These are phyloP conservation scores for Letharia lupina DNA, from an alignment of 495 filamentous ascomycete species.

Conservation along the genomic window DNA sequence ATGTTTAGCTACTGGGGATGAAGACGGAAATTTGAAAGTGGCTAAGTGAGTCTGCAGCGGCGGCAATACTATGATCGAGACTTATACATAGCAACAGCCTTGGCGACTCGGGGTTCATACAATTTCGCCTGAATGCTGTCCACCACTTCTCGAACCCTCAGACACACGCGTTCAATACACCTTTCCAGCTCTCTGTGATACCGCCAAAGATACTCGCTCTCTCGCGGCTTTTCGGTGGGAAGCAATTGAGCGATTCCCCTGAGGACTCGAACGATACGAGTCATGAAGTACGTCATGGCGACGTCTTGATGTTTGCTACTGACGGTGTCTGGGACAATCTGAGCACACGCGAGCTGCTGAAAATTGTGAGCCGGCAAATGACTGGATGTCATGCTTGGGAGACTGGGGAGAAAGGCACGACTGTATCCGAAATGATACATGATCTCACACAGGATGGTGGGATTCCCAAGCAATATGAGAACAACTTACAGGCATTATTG, in stretches of 20 bases:
- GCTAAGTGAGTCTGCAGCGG: constrained; percentile 54
- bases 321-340: constrained; percentile 97
- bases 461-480: constrained; percentile 26
- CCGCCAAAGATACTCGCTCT: constrained; percentile 69
- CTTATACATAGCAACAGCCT: constrained; percentile 37
- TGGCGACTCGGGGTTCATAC: constrained; percentile 94
- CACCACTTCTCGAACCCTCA: constrained; percentile 75
- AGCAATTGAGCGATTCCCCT: constrained; percentile 69
- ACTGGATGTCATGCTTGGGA: constrained; percentile 61
- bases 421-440: constrained; percentile 46
- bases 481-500: constrained; percentile 62
- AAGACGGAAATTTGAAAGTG: constrained; percentile 66
- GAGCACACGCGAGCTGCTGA: constrained; percentile 77
- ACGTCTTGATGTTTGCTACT: constrained; percentile 83
- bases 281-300: constrained; percentile 73
- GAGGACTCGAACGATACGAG: constrained; percentile 72
- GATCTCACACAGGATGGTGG: constrained; percentile 44
- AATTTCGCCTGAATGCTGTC: constrained; percentile 73
- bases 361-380: constrained; percentile 71
- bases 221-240: constrained; percentile 72
- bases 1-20: constrained; percentile 63
- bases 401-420: constrained; percentile 46
- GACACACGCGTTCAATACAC: constrained; percentile 96
- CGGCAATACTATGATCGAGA: not conserved
- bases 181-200: constrained; percentile 86